Base-by-base conservation (phyloP, 805 yeast species). In the Clavispora phyllophila region DNA sequence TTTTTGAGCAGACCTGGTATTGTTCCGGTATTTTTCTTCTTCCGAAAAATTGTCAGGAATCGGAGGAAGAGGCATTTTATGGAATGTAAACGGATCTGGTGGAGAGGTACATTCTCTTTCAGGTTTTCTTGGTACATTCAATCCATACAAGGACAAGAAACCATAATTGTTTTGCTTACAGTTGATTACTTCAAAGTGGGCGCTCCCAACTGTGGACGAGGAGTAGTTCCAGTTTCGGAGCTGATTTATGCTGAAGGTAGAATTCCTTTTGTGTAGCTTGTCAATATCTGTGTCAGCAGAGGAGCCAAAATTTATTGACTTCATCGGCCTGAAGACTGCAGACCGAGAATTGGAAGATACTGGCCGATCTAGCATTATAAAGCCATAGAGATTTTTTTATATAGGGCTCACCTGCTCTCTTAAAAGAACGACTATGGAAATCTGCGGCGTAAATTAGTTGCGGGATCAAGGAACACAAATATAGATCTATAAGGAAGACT, bases 311-410 rank as follows among this genome's bases (percentile, higher is more conserved):
- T 3, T 1, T 37, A 20, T 45, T 47, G n/a, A 45, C 38, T 12
- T 28, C 31, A 2, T 33, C 37, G 54, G 54, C 13, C 3, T 14
- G 31, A 27, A 27, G 2, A 3, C 8, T 22, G 5, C 23, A 22
- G 23, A 22, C 8, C 23, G 23, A 22, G 8, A 22, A 5, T 22
- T 22, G 8, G 5, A 22, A 8, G 17, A 27, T 15, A 8, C 2
- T 2, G 27, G 10, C 2, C 2, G 9, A 5, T 25, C 13, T 2
- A 25, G 15, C 31, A 27, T 27, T 13, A 14, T 27, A 14, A 27
- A 27, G 5, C 31, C 14, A 27, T n/a, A 9, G 9, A 9, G 6
- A 23, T 23, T 23, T 23, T n/a, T n/a, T n/a, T n/a, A n/a, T n/a
- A n/a, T n/a, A n/a, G n/a, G n/a, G n/a, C n/a, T n/a, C n/a, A n/a